Conservation (phyloP, 1,284 basidiomycete species). For the Irpex sp. region DNA sequence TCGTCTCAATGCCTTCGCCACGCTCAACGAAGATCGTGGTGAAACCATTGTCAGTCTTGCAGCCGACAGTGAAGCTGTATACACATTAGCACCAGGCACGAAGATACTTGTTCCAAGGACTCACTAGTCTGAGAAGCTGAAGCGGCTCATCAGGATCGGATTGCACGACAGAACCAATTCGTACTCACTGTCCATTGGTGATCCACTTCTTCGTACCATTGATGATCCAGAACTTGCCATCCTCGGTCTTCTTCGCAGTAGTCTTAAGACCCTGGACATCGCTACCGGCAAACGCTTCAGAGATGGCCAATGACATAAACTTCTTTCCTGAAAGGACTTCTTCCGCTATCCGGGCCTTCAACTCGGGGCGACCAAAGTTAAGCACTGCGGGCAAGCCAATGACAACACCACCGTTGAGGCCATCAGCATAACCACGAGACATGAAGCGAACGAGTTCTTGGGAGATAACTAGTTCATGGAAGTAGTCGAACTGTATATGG, state of each 20-base stretch:
- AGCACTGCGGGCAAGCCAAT: conserved; percentile 80
- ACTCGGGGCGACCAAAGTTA: conserved; percentile 76
- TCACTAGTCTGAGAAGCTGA: conserved; percentile 31
- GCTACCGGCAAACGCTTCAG: conserved; percentile 81
- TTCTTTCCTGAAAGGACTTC: conserved; percentile 74
- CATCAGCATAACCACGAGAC: conserved; percentile 30
- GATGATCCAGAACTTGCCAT: conserved; percentile 83
- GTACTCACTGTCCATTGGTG: conserved; percentile 65
- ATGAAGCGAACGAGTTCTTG: conserved; percentile 34
- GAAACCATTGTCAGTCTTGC: conserved; percentile 67
- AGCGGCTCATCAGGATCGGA: not conserved
- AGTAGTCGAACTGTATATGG: conserved; percentile 55
- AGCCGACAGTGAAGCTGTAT: conserved; percentile 59
- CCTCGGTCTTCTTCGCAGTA: conserved; percentile 76
- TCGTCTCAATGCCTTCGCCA: conserved; percentile 78
- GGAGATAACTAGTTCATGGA: conserved; percentile 53
- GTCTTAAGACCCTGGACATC: conserved; percentile 84
- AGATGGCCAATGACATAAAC: conserved; percentile 70
- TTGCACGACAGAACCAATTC: not conserved
- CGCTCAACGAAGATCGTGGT: conserved; percentile 83
- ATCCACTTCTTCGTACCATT: conserved; percentile 88
- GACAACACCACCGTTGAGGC: conserved; percentile 48
- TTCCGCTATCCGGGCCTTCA: conserved; percentile 77
- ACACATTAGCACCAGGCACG: not conserved
- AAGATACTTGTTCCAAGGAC: conserved; percentile 1